Conservation (phyloP, 2,329 filamentous ascomycete species). For the Apiospora kogelbergensis region DNA sequence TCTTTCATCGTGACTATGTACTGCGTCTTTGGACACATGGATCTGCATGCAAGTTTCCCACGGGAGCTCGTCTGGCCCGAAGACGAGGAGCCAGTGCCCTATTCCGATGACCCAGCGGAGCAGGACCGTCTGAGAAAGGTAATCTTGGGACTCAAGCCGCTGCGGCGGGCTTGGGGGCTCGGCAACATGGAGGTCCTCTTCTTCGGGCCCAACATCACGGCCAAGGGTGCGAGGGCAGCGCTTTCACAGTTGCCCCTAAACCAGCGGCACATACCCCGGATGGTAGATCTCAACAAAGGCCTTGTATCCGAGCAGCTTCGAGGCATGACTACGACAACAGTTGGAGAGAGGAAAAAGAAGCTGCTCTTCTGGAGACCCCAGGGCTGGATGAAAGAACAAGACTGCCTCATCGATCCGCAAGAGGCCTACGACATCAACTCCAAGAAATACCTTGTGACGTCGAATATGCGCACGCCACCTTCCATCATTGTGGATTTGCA, state of each 20-base stretch:
- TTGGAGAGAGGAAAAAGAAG: slow-evolving; percentile 13
- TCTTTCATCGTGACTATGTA: slow-evolving; percentile 25
- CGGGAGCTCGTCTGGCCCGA: slow-evolving; percentile 22
- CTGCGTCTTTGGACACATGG: slow-evolving; percentile 24
- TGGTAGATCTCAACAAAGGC: slow-evolving; percentile 18
- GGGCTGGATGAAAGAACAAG: slow-evolving; percentile 23
- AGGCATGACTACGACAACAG: neutral
- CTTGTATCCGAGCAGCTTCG: slow-evolving; percentile 14
- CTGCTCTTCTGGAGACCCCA: slow-evolving; percentile 25
- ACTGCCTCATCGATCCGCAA: slow-evolving; percentile 21
- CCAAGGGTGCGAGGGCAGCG: slow-evolving; percentile 18
- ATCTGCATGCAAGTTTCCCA: slow-evolving; percentile 22
- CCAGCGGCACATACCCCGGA: slow-evolving; percentile 19
- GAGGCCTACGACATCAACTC: slow-evolving; percentile 24
- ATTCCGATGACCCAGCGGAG: slow-evolving; percentile 16
- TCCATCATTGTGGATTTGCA: slow-evolving; percentile 17
- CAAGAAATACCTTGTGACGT: slow-evolving; percentile 21
- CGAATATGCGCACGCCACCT: slow-evolving; percentile 20
- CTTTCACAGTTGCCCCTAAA: slow-evolving; percentile 20
- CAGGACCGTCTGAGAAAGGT: slow-evolving; percentile 19
- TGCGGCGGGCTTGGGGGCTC: slow-evolving; percentile 22
- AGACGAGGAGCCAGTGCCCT: slow-evolving; percentile 25
- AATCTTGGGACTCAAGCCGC: slow-evolving; percentile 24
- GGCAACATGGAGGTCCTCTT: slow-evolving; percentile 23
- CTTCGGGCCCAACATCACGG: slow-evolving; percentile 20